These are phyloP conservation scores for Phytopythium mirpurense DNA, from an alignment of 352 stramenopile species.

Conservation along the genomic window DNA sequence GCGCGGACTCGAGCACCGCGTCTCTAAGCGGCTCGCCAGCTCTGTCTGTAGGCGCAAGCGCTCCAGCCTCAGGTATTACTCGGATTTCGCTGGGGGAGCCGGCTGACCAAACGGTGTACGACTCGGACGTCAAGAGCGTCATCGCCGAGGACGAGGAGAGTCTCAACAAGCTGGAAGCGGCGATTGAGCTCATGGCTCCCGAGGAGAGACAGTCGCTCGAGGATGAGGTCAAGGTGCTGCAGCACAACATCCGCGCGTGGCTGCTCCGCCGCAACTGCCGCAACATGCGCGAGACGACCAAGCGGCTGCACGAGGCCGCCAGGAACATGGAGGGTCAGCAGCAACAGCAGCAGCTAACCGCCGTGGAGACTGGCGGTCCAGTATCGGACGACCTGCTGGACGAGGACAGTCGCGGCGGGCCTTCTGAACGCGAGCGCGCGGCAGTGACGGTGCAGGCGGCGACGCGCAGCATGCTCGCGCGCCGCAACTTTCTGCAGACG, in stretches of 20 bases:
- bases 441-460: conserved; percentile 83
- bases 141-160: conserved; percentile 79
- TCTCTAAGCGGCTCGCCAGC: background rate
- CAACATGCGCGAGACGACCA: conserved; percentile 85
- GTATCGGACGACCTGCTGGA: conserved; percentile 9
- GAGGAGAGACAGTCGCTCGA: conserved; percentile 83
- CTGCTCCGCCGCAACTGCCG: conserved; percentile 85
- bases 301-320: conserved; percentile 69
- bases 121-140: conserved; percentile 78
- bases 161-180: conserved; percentile 66
- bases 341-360: conserved; percentile 32
- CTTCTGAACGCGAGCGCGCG: conserved; percentile 60
- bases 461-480: conserved; percentile 76
- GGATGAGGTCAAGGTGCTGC: conserved; percentile 82
- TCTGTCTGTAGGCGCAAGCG: background rate
- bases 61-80: background rate
- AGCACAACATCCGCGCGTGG: conserved; percentile 85
- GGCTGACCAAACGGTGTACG: conserved; percentile 37
- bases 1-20: background rate
- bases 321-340: conserved; percentile 57
- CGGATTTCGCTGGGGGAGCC: conserved; percentile 10
- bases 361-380: conserved; percentile 4
- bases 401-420: background rate
- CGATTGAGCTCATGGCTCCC: conserved; percentile 83
- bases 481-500: conserved; percentile 78